Conservation (phyloP, 495 filamentous ascomycete species). For the Neurospora pannonica region DNA sequence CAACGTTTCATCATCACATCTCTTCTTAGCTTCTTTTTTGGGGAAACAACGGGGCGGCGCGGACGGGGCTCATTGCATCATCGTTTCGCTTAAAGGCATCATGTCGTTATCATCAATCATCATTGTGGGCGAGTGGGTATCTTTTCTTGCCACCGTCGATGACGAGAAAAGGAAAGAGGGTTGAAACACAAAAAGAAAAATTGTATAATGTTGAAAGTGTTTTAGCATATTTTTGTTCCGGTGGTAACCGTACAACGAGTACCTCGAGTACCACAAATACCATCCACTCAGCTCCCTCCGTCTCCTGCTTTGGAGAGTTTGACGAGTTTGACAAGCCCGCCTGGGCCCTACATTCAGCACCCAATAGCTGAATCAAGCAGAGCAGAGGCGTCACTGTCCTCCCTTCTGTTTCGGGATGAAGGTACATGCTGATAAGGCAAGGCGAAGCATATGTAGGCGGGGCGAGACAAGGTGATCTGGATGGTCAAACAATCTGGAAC, state of each 20-base stretch:
- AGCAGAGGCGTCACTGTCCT: background rate
- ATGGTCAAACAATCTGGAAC: background rate
- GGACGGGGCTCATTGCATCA: background rate
- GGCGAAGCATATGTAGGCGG: background rate
- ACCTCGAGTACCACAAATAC: background rate
- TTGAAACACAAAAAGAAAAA: no score
- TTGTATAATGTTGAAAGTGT: no score
- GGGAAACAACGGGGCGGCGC: background rate
- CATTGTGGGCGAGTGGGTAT: background rate
- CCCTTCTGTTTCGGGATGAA: background rate
- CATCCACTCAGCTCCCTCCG: background rate
- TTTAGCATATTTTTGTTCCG: no score
- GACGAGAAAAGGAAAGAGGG: no score
- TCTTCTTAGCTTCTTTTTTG: background rate
- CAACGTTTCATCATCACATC: background rate
- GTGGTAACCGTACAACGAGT: background rate
- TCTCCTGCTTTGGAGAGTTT: background rate
- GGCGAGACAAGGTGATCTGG: background rate
- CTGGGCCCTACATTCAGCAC: background rate
- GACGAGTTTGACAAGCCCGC: background rate
- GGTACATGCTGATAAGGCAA: background rate
- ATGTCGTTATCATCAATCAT: background rate
- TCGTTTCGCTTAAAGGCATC: background rate
- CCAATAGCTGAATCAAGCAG: background rate
- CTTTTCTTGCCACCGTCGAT: no score